A percentile compares a stretch with the other conserved stretches of the same genome.
Evolutionary conservation across 805 yeast species (phyloP).

Genomic region (Yamadazyma nakazawae): DNA sequence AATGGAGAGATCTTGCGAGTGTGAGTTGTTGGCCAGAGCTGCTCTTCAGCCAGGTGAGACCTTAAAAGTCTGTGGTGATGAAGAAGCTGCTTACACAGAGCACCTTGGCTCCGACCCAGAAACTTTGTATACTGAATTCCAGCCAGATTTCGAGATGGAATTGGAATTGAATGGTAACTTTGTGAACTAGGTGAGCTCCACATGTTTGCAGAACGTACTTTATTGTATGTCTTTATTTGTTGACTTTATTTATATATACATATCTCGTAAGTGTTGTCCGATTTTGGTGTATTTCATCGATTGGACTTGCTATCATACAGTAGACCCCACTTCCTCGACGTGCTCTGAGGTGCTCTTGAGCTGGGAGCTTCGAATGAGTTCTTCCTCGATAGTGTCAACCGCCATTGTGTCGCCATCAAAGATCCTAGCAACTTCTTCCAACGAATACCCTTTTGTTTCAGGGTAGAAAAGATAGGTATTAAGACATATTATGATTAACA

Average conservation of each 20-base stretch:
- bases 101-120: conserved; percentile 57
- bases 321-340: conserved; percentile 1
- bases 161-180: conserved; percentile 7
- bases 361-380: neutral
- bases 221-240: neutral
- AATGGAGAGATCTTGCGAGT: conserved; percentile 31
- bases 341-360: neutral
- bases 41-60: conserved; percentile 3
- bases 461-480: conserved; percentile 23
- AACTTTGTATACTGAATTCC: conserved; percentile 67
- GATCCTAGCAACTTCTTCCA: conserved; percentile 31
- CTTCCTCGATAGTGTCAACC: neutral
- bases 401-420: conserved; percentile 16
- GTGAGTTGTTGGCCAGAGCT: conserved; percentile 26
- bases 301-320: neutral
- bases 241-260: neutral
- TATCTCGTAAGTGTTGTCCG: too few relatives aligned
- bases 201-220: neutral
- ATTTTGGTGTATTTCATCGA: too few relatives aligned
- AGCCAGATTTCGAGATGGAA: conserved; percentile 57
- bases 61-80: conserved; percentile 56
- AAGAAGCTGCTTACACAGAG: conserved; percentile 67
- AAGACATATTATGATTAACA: conserved; percentile 27
- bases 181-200: neutral
- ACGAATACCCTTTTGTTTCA: conserved; percentile 31